Base-by-base conservation (phyloP, 345 rosid genomes). In the Luvunga scandens region DNA sequence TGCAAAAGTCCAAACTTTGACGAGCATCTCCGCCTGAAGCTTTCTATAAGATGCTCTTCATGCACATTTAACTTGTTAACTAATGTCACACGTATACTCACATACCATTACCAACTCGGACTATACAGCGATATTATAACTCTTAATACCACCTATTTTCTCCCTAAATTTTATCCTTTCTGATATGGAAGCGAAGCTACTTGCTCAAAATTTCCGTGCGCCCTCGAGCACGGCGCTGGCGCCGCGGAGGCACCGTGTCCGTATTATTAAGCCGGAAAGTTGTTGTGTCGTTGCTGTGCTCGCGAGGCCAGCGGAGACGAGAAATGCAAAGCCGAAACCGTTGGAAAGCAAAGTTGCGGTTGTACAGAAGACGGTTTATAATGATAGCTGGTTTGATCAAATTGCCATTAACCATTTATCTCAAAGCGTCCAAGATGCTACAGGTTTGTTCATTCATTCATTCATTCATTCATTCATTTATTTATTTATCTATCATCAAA, bases 381-480 rank as follows among this genome's bases (percentile, higher is more conserved):
- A 80, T 34, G 98, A 93, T 73, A 83, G 63, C 78, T 88, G 91
- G 86, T 82, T 91, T 14, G 90, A 88, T 27, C 83, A 33, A 53
- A 71, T 87, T 45, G 98, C 96, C 27, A 83, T 90, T 31, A 79
- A 85, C 72, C 83, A 87, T 84, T 88, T 93, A 21, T 85, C 96
- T 5, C 83, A 72, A 34, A 80, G 79, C 45, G 88, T 93, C 61
- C 96, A 90, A 80, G 84, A 82, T 28, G 73, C 90, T 7, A 81
- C 87, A 80, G 98, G 98, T 93, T 79, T 28, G 25, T 73, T 19
- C 73, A 53, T 19, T 71, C 30, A 28, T 42, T 3, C 10, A 9
- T 9, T 12, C 3, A 42, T 42, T 4, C n/a, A 30, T 73, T 19
- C 73, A 53, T 19, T 71, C 30, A 28, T 42, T 3, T 42, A 9